Conservation (phyloP, 1,139 yeast species). For the Sugiyamaella paludigena region DNA sequence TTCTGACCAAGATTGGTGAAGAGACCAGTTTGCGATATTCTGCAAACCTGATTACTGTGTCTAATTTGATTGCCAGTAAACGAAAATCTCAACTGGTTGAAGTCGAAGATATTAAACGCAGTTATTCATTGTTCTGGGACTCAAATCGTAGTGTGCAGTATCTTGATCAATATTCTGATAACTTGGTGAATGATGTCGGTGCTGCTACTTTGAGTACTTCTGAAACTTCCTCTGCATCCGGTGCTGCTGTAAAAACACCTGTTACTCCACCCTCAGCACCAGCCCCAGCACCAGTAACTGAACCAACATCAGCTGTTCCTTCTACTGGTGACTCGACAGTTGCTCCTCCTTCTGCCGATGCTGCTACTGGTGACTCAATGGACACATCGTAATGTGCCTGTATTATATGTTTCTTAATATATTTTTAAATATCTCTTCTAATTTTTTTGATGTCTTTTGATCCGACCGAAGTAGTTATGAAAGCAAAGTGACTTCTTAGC, state of each 20-base stretch:
- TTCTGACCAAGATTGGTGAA: conserved; percentile 86
- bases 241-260: not conserved
- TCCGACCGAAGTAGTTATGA: no score
- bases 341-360: not conserved
- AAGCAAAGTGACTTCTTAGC: no score
- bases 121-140: conserved; percentile 84
- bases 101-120: conserved; percentile 80
- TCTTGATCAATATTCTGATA: conserved; percentile 30
- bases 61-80: conserved; percentile 80
- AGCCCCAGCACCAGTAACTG: not conserved
- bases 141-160: conserved; percentile 72
- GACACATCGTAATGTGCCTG: conserved; percentile 1
- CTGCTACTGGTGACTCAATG: conserved; percentile 3
- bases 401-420: not conserved
- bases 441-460: no score
- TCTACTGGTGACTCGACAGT: not conserved
- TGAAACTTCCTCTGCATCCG: not conserved
- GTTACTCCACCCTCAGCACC: no score
- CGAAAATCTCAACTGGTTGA: conserved; percentile 72
- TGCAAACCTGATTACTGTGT: conserved; percentile 82
- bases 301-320: not conserved
- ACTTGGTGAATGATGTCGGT: conserved; percentile 30
- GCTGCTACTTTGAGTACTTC: conserved; percentile 24
- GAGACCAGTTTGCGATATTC: conserved; percentile 95
- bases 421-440: no score